These are phyloP conservation scores for Aspergillus pseudoterreus DNA, from an alignment of 2,329 filamentous ascomycete genomes.

Conservation along the genomic window DNA sequence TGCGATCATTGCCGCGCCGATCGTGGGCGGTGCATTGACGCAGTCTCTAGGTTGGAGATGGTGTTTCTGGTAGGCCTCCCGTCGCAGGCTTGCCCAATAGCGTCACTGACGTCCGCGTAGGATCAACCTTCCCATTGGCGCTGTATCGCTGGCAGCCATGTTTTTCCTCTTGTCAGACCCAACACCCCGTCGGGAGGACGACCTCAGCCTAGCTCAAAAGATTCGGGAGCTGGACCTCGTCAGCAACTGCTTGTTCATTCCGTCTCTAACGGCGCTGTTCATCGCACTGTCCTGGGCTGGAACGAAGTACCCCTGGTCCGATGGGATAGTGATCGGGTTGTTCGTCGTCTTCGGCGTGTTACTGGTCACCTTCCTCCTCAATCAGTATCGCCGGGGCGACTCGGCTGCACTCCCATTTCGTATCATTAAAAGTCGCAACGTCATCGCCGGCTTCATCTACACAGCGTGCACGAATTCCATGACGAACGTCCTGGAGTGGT, in stretches of 20 bases:
- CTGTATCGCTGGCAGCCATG: conserved; percentile 14
- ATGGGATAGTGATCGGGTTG: conserved; percentile 28
- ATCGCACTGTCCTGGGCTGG: conserved; percentile 34
- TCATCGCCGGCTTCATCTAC: conserved; percentile 23
- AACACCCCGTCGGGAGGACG: conserved; percentile 3
- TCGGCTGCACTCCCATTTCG: conserved; percentile 30
- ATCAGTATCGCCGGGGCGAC: conserved; percentile 29
- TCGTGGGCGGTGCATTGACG: conserved; percentile 34
- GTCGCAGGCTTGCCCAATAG: not conserved
- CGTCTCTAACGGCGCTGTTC: conserved; percentile 25
- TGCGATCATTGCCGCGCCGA: conserved; percentile 24
- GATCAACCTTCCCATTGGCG: conserved; percentile 33
- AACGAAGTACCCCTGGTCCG: conserved; percentile 32
- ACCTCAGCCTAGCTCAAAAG: conserved; percentile 20
- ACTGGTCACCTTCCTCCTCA: conserved; percentile 25
- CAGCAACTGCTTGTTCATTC: conserved; percentile 31
- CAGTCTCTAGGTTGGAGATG: conserved; percentile 33
- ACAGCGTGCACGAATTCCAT: conserved; percentile 20
- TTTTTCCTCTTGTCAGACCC: conserved; percentile 19
- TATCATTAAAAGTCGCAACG: conserved; percentile 27
- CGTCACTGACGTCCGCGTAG: conserved; percentile 1
- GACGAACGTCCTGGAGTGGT: conserved; percentile 23
- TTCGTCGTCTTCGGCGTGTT: conserved; percentile 31
- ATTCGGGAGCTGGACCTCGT: conserved; percentile 28
- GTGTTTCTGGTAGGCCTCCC: conserved; percentile 26